These are phyloP conservation scores for Glebionis coronaria DNA, from an alignment of 129 eudicot species.

Conservation along the genomic window DNA sequence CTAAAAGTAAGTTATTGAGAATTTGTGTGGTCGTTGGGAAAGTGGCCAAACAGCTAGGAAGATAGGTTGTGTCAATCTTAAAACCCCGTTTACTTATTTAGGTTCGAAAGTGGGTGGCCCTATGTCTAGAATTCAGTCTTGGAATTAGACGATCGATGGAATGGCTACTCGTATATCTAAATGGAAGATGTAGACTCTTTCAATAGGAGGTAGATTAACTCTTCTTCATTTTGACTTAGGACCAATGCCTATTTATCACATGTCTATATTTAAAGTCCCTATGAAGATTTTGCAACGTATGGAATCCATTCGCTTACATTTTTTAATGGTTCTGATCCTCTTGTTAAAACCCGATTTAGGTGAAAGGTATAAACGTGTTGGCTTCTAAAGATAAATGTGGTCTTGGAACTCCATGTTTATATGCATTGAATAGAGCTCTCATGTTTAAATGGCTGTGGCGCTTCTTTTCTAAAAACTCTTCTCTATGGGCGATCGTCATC, in stretches of 20 bases:
- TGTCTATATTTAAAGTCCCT: background rate
- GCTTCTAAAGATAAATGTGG: background rate
- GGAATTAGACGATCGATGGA: background rate
- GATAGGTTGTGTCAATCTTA: background rate
- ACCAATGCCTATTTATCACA: background rate
- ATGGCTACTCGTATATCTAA: background rate
- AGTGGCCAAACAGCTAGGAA: background rate
- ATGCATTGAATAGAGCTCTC: background rate
- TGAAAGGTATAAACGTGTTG: background rate
- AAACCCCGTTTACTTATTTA: background rate
- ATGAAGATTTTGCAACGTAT: too few species aligned
- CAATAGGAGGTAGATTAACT: background rate
- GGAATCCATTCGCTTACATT: too few species aligned
- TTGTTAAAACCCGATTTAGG: background rate
- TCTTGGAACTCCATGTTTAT: background rate
- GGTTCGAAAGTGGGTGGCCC: background rate
- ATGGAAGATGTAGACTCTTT: constrained; percentile 1
- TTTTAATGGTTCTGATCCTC: background rate
- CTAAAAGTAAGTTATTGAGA: too few species aligned
- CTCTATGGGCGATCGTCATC: background rate
- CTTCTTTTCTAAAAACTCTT: background rate
- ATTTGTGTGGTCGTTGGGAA: background rate
- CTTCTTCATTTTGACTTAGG: background rate
- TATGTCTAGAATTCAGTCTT: background rate
- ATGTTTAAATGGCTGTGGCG: background rate